These are phyloP conservation scores for Cyamopsis tetragonoloba DNA, from an alignment of 306 rosid species.

Conservation along the genomic window DNA sequence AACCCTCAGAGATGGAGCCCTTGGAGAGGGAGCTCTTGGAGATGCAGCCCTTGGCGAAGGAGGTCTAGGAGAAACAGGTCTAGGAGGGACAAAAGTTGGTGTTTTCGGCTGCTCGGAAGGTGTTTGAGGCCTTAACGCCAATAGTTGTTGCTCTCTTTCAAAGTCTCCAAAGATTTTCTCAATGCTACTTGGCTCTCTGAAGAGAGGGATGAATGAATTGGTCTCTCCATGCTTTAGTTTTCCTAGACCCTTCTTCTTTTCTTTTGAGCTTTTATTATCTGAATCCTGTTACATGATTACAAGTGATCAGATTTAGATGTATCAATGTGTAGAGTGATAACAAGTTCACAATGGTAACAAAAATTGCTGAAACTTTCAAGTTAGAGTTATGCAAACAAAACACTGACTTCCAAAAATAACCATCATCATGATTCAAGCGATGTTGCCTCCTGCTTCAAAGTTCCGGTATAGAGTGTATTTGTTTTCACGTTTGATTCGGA, in stretches of 20 bases:
- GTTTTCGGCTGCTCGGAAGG: conserved; percentile 69
- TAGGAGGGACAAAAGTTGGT: conserved; percentile 58
- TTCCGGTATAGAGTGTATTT: too few relatives aligned
- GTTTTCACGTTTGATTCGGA: too few relatives aligned
- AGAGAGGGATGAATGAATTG: conserved; percentile 81
- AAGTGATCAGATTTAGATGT: conserved; percentile 21
- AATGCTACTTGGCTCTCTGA: conserved; percentile 92
- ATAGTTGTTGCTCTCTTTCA: conserved; percentile 86
- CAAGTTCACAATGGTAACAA: conserved; percentile 4
- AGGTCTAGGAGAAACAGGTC: conserved; percentile 53
- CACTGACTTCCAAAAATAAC: background rate
- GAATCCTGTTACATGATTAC: conserved; percentile 49
- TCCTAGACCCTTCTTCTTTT: conserved; percentile 75
- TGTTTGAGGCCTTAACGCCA: conserved; percentile 50
- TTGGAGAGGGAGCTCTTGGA: conserved; percentile 58
- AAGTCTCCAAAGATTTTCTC: conserved; percentile 94
- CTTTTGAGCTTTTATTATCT: conserved; percentile 67
- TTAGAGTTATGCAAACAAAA: conserved; percentile 14
- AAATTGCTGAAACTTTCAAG: background rate
- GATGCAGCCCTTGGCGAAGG: conserved; percentile 56
- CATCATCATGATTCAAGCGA: conserved; percentile 1
- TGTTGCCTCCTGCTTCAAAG: background rate
- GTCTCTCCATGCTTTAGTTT: conserved; percentile 75
- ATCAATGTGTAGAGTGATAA: background rate
- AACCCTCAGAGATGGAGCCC: conserved; percentile 41